Evolutionary conservation across 306 rosid species (phyloP), one percentile per base, ranked within the genome.

Genomic region (Quillaja saponaria): DNA sequence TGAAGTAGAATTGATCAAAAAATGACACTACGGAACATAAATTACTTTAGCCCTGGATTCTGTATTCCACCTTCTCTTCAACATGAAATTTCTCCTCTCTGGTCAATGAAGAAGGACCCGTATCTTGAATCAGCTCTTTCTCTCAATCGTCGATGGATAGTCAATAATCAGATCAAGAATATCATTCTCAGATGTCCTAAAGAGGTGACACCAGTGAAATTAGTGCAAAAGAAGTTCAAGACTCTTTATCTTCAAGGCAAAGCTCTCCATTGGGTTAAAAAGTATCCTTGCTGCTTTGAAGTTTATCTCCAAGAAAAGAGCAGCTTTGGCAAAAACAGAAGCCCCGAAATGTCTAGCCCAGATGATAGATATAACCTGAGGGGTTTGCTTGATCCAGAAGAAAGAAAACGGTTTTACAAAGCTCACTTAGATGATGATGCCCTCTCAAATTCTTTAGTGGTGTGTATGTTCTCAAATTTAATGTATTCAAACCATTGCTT

Each of bases 41-140:
- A 49, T 3, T 13, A 14, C 47, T 10, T 60, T 51, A 15, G 16
- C n/a, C 25, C 46, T 48, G 9, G 54, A 50, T 16, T 62, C 55
- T 19, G 34, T 16, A 56, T 25, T 64, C 5, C 44, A 0, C 57
- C 42, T 25, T 13, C 58, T 5, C 48, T 66, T 31, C 76, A 41
- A 52, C 34, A 10, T 80, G 88, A 50, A 71, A 69, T 59, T 78
- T 80, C 34, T 84, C 88, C 88, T 25, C 72, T 84, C 3, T 84
- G 97, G 97, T 84, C 96, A 13, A 84, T 84, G 96, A 91, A 84
- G 79, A 91, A 91, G 78, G 97, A 86, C 20, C 81, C 92, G 0
- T 87, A 82, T 56, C 88, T 91, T n/a, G 95, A 84, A 73, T 82
- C 74, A 0, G 85, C 91, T 17, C 78, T 91, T 7, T 86, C 97